Percentiles rank a stretch among this genome's conserved stretches.
phyloP scores from a whole-genome alignment of 2,329 filamentous ascomycete genomes.

The Diaporthe sp. region DNA sequence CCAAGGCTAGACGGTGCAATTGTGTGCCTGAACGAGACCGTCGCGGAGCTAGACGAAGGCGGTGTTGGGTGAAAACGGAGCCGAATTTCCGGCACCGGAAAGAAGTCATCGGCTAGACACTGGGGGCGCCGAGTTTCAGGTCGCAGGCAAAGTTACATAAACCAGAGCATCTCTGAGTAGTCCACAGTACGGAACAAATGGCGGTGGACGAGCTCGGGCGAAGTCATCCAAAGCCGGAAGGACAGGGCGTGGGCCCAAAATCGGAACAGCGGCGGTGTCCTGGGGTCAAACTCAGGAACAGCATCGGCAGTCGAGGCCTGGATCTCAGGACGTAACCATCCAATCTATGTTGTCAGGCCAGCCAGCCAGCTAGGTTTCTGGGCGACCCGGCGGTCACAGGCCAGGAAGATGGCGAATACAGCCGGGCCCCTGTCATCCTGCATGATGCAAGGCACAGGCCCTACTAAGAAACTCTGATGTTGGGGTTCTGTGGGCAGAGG shows the following conservation, averaged over 20 bases:
- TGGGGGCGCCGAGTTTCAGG: neutral
- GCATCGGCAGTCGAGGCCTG: slow-evolving; percentile 16
- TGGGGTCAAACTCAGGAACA: slow-evolving; percentile 19
- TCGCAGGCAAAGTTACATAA: neutral
- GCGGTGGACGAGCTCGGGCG: neutral
- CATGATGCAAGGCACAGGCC: slow-evolving; percentile 41
- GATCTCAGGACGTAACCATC: slow-evolving; percentile 20
- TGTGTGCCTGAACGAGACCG: slow-evolving; percentile 3
- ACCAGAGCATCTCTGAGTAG: neutral
- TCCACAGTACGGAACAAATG: neutral
- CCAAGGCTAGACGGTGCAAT: neutral
- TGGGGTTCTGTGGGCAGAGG: slow-evolving; percentile 16
- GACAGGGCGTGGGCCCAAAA: neutral
- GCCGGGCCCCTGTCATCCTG: slow-evolving; percentile 25
- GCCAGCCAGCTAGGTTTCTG: slow-evolving; percentile 2
- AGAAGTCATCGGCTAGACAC: neutral
- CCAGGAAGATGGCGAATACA: slow-evolving; percentile 2
- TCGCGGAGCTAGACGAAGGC: neutral
- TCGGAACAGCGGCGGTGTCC: neutral
- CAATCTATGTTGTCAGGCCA: slow-evolving; percentile 6
- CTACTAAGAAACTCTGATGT: slow-evolving; percentile 31
- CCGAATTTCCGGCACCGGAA: slow-evolving; percentile 29
- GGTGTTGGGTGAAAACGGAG: slow-evolving; percentile 6
- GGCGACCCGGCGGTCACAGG: slow-evolving; percentile 24
- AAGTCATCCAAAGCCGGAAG: neutral